Evolutionary conservation across 108 stramenopile species (phyloP), one percentile per base, ranked within the genome.

Genomic region (Skeletonema tropicum): DNA sequence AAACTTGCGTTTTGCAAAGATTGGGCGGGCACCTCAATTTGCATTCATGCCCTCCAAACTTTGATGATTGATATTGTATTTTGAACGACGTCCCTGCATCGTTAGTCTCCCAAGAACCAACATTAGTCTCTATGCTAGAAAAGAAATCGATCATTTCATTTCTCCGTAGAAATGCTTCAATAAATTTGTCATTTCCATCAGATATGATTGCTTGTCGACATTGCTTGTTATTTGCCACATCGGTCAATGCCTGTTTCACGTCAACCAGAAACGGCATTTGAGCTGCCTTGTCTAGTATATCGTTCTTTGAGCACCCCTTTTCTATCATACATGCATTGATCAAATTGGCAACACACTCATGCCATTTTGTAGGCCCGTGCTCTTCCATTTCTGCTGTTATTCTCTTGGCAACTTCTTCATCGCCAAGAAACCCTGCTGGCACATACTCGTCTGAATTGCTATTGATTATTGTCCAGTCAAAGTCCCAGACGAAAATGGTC

Each of bases 401-500:
- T 3, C 65, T 35, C 19, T 68, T 41, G 8, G 55, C 52, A 5
- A 49, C 68, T n/a, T 15, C 66, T 10, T 60, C 73, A 57, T 52
- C 38, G 0, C 82, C 82, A 32, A 83, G 76, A 52, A 83, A 83
- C 58, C 52, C 58, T 12, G 76, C 35, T 17, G 82, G 82, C 3
- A 83, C 77, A 38, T 74, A 83, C 60, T 83, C 82, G 60, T 83
- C 82, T 13, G 77, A 79, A 45, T 83, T 83, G 73, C 82, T 78
- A 55, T 83, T 78, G 10, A 83, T 66, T 30, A 83, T 70, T 26
- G 82, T 83, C 82, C 82, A 83, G 39, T 83, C 82, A 10, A 55
- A 55, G 42, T 83, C 82, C 82, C 82, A 83, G 9, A 83, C 49
- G 61, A 83, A 83, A 42, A 83, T 72, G n/a, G 68, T 78, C n/a